These are phyloP conservation scores for Helicocarpus griseus DNA, from an alignment of 2,329 filamentous ascomycete genomes.

Conservation along the genomic window DNA sequence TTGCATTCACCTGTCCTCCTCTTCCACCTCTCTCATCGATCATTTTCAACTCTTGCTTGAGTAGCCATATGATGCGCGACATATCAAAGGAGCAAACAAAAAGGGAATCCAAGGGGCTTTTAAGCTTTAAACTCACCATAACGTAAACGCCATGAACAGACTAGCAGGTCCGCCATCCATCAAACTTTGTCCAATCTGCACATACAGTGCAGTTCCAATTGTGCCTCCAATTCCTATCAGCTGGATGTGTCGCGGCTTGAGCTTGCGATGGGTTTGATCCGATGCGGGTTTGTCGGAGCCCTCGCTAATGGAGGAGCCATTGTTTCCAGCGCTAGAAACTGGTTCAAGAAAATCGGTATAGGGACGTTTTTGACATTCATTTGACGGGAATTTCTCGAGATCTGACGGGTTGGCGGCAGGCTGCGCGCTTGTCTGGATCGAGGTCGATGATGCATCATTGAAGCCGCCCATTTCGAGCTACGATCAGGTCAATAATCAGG, in stretches of 20 bases:
- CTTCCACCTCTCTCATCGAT: neutral
- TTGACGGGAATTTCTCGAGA: neutral
- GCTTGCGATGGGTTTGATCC: conserved; percentile 31
- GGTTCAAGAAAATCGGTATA: conserved; percentile 1
- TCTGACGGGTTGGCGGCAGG: neutral
- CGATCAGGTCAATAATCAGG: neutral
- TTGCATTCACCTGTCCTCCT: neutral
- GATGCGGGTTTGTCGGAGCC: conserved; percentile 15
- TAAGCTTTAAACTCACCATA: conserved; percentile 29
- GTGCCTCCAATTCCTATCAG: conserved; percentile 39
- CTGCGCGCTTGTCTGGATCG: neutral
- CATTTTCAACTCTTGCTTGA: neutral
- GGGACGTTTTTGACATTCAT: neutral
- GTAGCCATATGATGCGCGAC: neutral
- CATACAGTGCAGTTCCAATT: conserved; percentile 36
- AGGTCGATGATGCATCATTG: neutral
- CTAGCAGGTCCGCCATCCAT: conserved; percentile 34
- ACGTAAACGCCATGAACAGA: conserved; percentile 36
- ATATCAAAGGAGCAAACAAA: conserved; percentile 6
- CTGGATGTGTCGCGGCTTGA: conserved; percentile 38
- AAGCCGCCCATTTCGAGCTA: neutral
- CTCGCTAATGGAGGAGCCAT: neutral
- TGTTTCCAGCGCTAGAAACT: neutral
- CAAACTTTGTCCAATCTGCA: conserved; percentile 33
- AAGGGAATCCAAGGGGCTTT: conserved; percentile 4